Evolutionary conservation across 192 early-diverging fungal genomes (phyloP).

Genomic region (Dispira simplex): DNA sequence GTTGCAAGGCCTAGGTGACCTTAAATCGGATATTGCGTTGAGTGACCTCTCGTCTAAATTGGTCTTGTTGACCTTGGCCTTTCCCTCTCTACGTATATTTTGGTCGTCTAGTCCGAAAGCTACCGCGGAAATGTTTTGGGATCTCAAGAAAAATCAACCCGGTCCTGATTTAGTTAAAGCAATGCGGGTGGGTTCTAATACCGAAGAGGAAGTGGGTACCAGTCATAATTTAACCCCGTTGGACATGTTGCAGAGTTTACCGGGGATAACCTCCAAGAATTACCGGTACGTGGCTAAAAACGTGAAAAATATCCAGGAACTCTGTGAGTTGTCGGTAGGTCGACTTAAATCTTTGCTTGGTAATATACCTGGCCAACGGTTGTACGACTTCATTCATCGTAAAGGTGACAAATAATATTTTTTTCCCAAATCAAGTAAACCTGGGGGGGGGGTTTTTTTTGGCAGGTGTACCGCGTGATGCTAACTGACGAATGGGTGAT

Average conservation of each 20-base stretch:
- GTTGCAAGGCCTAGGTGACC: slow-evolving; percentile 34
- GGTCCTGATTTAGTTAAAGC: slow-evolving; percentile 63
- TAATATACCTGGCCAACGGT: background rate
- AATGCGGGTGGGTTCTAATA: slow-evolving; percentile 45
- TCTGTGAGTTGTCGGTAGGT: background rate
- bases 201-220: slow-evolving; percentile 40
- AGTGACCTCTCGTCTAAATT: slow-evolving; percentile 59
- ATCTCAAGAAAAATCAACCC: slow-evolving; percentile 64
- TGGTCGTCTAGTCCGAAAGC: slow-evolving; percentile 79
- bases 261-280: slow-evolving; percentile 71
- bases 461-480: too few species aligned
- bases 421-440: too few species aligned
- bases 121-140: slow-evolving; percentile 78
- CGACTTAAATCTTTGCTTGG: background rate
- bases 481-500: too few species aligned
- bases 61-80: slow-evolving; percentile 57
- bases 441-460: too few species aligned
- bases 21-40: slow-evolving; percentile 36
- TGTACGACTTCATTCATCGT: background rate
- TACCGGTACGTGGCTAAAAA: slow-evolving; percentile 30
- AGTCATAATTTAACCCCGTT: slow-evolving; percentile 53
- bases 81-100: slow-evolving; percentile 68
- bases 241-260: slow-evolving; percentile 68
- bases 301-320: background rate
- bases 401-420: background rate